These are phyloP conservation scores for Backusella australiensis DNA, from an alignment of 192 early-diverging fungal genomes.

Conservation along the genomic window DNA sequence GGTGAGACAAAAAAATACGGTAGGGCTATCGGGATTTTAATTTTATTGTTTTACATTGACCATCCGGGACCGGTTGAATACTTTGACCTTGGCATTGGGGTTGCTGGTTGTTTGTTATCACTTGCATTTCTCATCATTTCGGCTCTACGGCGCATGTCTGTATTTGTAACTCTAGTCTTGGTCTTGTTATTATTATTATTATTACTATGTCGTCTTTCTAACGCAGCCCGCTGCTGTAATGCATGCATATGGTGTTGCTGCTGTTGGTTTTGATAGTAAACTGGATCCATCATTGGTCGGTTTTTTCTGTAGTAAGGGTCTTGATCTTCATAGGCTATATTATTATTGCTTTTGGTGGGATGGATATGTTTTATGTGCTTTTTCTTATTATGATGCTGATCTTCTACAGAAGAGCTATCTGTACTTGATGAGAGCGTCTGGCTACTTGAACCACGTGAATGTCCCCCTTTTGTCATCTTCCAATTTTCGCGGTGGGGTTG, in stretches of 20 bases:
- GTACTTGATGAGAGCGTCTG: neutral
- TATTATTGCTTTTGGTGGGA: neutral
- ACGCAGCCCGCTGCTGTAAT: neutral
- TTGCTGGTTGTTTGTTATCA: neutral
- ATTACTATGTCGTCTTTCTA: neutral
- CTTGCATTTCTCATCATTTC: slow-evolving; percentile 10
- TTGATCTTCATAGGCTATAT: neutral
- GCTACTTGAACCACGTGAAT: neutral
- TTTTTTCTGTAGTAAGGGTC: slow-evolving; percentile 2
- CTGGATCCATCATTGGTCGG: slow-evolving; percentile 8
- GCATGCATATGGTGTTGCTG: neutral
- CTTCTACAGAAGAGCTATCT: neutral
- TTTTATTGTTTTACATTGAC: neutral
- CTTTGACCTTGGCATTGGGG: neutral
- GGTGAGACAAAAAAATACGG: neutral
- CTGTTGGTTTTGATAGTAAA: slow-evolving; percentile 13
- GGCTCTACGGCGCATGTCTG: slow-evolving; percentile 1
- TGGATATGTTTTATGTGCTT: neutral
- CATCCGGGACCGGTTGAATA: neutral
- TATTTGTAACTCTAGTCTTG: neutral
- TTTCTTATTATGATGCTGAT: neutral
- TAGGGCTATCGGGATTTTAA: neutral
- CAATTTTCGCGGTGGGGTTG: neutral
- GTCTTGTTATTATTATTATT: neutral
- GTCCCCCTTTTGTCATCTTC: neutral